Percentiles rank a stretch among this genome's conserved stretches.
phyloP scores from a whole-genome alignment of 495 filamentous ascomycete genomes.

The Endocarpon pusillum region DNA sequence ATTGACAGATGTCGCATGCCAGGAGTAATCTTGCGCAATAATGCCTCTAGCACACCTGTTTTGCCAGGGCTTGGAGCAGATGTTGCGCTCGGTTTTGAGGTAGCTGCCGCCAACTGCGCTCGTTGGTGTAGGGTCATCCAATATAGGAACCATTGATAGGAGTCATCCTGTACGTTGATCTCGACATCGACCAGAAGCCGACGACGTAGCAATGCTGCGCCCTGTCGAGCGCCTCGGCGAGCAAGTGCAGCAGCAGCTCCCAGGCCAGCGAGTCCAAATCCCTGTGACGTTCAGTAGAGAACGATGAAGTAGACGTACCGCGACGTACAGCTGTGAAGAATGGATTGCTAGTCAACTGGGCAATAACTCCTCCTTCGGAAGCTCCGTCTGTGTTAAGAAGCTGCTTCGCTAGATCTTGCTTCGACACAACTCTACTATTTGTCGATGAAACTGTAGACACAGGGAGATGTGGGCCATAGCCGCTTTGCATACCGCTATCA shows the following conservation, averaged over 20 bases:
- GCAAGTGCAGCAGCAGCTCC: constrained; percentile 60
- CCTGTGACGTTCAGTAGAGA: constrained; percentile 20
- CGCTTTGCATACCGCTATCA: too few species aligned
- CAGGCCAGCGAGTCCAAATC: constrained; percentile 74
- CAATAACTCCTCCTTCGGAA: constrained; percentile 29
- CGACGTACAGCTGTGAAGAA: constrained; percentile 47
- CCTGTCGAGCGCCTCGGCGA: constrained; percentile 52
- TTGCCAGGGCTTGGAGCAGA: constrained; percentile 16
- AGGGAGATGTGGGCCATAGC: too few species aligned
- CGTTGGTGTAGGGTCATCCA: constrained; percentile 81
- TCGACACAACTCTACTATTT: too few species aligned
- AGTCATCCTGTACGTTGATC: constrained; percentile 80
- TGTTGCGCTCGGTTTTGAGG: not conserved
- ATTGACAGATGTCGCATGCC: constrained; percentile 51
- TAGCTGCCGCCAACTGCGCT: constrained; percentile 28
- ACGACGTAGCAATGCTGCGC: constrained; percentile 52
- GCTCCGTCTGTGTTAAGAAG: too few species aligned
- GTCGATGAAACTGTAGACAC: too few species aligned
- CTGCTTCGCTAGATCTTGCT: too few species aligned
- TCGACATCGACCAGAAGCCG: constrained; percentile 89
- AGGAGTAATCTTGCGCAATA: constrained; percentile 42
- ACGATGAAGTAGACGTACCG: not conserved
- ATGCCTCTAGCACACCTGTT: constrained; percentile 29
- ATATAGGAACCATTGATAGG: constrained; percentile 83
- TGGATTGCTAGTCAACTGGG: constrained; percentile 44